Evolutionary conservation across 306 rosid genomes (phyloP), one percentile per base, ranked within the genome.

Genomic region (Bauhinia variegata): DNA sequence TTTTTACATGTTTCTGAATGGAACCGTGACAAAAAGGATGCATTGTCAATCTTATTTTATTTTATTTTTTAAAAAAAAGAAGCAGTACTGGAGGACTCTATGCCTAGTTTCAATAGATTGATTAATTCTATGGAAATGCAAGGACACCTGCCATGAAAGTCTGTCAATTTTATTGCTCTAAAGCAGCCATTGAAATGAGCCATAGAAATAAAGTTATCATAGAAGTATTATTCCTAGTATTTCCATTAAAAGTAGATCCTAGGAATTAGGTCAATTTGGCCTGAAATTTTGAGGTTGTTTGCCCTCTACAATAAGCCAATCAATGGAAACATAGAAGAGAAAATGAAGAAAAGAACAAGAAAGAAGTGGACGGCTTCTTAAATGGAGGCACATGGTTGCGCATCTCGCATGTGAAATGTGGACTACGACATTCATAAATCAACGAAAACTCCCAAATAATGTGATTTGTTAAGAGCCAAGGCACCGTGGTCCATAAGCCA

Each of bases 381-480:
- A 69, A 84, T 62, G 78, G 82, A 63, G 42, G 90, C 89, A 89
- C 96, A 86, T 86, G 89, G 88, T 12, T 68, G 92, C 28, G 2
- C 28, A 23, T 23, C 28, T 23, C 2, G 28, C 96, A 86, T 74
- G 89, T 80, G 91, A 68, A 71, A 54, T 69, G 62, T 72, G 75
- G 65, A 74, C 70, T 49, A 37, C 76, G 72, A 49, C 80, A 67
- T 65, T 66, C 56, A 71, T 54, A 75, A 75, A 70, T 59, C 65
- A 70, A 80, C 30, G 64, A 75, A 62, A 56, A 54, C 46, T 53
- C 75, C 60, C 60, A 58, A 54, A 79, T 58, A 72, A 79, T 71
- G 71, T 67, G 79, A 62, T 57, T 67, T 76, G 31, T 55, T 67
- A 28, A 28, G 44, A 55, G 28, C 2, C 28, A 23, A 23, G 28